Evolutionary conservation across 116 monocot species (phyloP), one percentile per base, ranked within the genome.

Genomic region (Papilionanthe hybrid): DNA sequence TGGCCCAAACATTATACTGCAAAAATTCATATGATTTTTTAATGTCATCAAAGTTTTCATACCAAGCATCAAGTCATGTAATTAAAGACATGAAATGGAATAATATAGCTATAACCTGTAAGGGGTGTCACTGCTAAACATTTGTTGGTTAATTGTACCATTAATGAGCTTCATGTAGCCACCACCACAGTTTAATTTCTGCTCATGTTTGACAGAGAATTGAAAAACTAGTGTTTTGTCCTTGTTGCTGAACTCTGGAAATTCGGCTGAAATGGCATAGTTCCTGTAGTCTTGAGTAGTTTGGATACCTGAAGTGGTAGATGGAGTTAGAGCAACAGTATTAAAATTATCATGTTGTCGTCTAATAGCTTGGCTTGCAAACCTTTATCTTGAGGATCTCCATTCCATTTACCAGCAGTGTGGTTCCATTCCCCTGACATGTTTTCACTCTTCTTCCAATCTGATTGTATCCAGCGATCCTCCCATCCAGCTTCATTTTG

Each of bases 1-100:
- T 32, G 88, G 88, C 12, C 88, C 88, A 75, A 88, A 85, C 88
- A 88, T 88, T 48, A 88, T 83, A 72, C 88, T 88, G 88, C 73
- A 82, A 73, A 37, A 69, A 7, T 5, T 69, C 15, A 69, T 69
- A 15, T 69, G 29, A 0, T 32, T 25, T 63, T 37, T 63, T 63
- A 58, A 58, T 58, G 22, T 9, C n/a, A 22, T n/a, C 19, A 58
- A 58, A 20, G n/a, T n/a, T 19, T 58, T 23, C 5, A 49, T 18
- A 20, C 56, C 17, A 56, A 18, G 20, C 56, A 18, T 74, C 9
- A 11, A 55, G 43, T 19, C 55, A 53, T 27, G 74, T 50, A 57
- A 79, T 20, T 12, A 20, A 75, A 79, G 27, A 27, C 22, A 44
- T 65, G 56, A 23, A 22, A 75, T 17, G 53, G 53, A 53, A 53